Conservation (phyloP, 208 protist genomes). For the Vickermania spadyakhi region DNA sequence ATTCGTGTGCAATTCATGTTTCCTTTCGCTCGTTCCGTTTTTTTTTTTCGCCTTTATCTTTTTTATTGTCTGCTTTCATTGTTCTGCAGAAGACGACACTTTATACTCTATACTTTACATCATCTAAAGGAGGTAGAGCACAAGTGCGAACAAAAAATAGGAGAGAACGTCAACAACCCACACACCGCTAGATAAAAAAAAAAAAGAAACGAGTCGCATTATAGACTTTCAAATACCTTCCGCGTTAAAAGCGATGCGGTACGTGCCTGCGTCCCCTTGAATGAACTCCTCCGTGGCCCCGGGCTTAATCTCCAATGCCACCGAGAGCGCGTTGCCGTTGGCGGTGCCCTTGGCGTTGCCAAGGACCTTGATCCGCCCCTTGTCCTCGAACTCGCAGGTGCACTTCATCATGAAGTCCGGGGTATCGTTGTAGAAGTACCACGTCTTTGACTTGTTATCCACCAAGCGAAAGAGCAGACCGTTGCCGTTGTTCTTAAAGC, state of each 20-base stretch:
- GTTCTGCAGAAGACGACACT: too few species aligned
- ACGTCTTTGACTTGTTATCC: conserved; percentile 28
- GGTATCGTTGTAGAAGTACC: conserved; percentile 84
- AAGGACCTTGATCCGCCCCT: conserved; percentile 29
- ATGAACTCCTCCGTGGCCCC: conserved; percentile 55
- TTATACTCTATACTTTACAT: too few species aligned
- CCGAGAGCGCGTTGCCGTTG: conserved; percentile 19
- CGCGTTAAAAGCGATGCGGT: conserved; percentile 51
- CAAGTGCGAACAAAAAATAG: neutral
- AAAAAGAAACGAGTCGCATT: neutral
- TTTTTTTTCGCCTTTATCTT: too few species aligned
- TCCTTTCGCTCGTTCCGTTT: too few species aligned
- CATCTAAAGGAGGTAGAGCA: too few species aligned
- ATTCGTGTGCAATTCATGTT: too few species aligned
- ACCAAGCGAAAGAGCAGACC: conserved; percentile 79
- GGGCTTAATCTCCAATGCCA: conserved; percentile 40
- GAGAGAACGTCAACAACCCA: neutral
- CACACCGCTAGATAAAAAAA: neutral
- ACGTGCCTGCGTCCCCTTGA: conserved; percentile 29
- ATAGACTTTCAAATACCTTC: conserved; percentile 22
- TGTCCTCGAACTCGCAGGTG: conserved; percentile 46
- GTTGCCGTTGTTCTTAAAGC: conserved; percentile 69
- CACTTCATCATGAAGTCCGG: conserved; percentile 59
- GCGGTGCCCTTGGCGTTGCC: conserved; percentile 36
- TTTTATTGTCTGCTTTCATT: too few species aligned